Evolutionary conservation across 208 protist genomes (phyloP).

Genomic region (Angomonas deanei): DNA sequence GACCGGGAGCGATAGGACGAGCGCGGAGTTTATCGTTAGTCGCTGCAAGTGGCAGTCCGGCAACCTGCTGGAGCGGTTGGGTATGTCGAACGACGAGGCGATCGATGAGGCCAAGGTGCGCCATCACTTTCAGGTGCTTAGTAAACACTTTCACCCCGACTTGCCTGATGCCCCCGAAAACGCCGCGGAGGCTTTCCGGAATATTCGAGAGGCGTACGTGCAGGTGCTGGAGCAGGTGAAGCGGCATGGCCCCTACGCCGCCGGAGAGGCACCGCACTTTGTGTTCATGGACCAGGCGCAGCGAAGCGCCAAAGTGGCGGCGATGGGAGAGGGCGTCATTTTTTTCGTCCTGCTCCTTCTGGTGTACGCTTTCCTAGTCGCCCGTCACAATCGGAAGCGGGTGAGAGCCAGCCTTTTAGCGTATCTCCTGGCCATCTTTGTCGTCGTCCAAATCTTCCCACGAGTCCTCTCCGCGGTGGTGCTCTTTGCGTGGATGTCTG

Average conservation of each 20-base stretch:
- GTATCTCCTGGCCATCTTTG: slow-evolving; percentile 57
- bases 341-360: slow-evolving; percentile 65
- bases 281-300: slow-evolving; percentile 51
- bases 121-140: slow-evolving; percentile 59
- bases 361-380: slow-evolving; percentile 50
- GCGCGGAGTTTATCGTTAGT: background rate
- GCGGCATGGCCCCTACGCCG: background rate
- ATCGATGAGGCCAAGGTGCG: slow-evolving; percentile 38
- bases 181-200: slow-evolving; percentile 48
- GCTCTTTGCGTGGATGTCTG: slow-evolving; percentile 59
- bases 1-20: too few species aligned
- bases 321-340: slow-evolving; percentile 49
- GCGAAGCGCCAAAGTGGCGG: slow-evolving; percentile 47
- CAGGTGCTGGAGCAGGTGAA: slow-evolving; percentile 20
- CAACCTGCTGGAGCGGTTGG: slow-evolving; percentile 50
- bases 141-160: slow-evolving; percentile 80
- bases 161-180: slow-evolving; percentile 16
- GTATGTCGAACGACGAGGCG: slow-evolving; percentile 36
- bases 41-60: slow-evolving; percentile 30
- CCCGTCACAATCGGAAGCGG: slow-evolving; percentile 49
- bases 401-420: slow-evolving; percentile 40
- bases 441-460: slow-evolving; percentile 67
- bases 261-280: slow-evolving; percentile 4
- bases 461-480: slow-evolving; percentile 60
- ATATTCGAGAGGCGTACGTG: slow-evolving; percentile 75